A percentile compares a stretch with the other conserved stretches of the same genome.
These are phyloP conservation scores for Nakataea oryzae DNA, from an alignment of 2,329 filamentous ascomycete species.

Conservation along the genomic window DNA sequence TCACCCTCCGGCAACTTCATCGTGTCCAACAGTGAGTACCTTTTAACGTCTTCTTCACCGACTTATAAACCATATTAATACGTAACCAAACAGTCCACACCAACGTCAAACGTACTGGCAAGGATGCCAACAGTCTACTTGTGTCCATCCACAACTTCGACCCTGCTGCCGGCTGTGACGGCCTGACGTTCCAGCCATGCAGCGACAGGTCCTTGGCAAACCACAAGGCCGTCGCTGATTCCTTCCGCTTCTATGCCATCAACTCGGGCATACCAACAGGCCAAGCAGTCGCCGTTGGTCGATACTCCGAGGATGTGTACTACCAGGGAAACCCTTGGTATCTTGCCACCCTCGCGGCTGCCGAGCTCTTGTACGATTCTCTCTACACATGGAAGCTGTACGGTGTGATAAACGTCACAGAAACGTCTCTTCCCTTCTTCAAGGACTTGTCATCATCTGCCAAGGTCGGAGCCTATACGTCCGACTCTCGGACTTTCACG, in stretches of 20 bases:
- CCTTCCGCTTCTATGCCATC: conserved; percentile 64
- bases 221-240: conserved; percentile 65
- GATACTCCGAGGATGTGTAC: conserved; percentile 65
- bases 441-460: conserved; percentile 48
- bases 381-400: conserved; percentile 58
- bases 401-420: conserved; percentile 54
- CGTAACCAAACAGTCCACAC: conserved; percentile 31
- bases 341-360: conserved; percentile 63
- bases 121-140: conserved; percentile 63
- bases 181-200: conserved; percentile 69
- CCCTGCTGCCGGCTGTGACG: conserved; percentile 52
- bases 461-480: conserved; percentile 50
- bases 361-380: conserved; percentile 71
- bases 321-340: conserved; percentile 78
- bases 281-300: conserved; percentile 49
- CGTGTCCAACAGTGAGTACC: conserved; percentile 49
- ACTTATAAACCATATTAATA: background rate
- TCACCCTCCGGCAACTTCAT: conserved; percentile 46
- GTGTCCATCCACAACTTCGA: conserved; percentile 61
- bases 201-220: conserved; percentile 60
- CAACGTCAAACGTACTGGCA: conserved; percentile 52
- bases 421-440: conserved; percentile 63
- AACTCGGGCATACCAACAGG: conserved; percentile 55
- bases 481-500: conserved; percentile 34
- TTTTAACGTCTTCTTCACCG: background rate